Conservation (phyloP, 176 grass and related monocot genomes). For the Secale cereale region DNA sequence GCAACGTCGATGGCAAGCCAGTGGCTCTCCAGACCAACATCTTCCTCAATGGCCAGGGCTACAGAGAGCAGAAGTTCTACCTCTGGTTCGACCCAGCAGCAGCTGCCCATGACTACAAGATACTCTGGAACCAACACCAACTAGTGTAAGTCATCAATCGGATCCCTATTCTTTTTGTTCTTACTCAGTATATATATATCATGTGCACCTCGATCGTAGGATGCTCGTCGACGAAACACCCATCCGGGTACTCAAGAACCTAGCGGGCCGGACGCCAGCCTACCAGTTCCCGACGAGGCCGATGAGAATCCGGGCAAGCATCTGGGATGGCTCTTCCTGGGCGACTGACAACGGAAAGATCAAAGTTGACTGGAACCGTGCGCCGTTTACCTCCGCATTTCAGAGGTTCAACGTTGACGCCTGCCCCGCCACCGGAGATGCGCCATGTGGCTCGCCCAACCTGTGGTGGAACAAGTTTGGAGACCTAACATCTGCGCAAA, state of each 20-base stretch:
- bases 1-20: conserved; percentile 46
- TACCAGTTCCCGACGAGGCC: conserved; percentile 43
- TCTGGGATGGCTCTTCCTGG: conserved; percentile 68
- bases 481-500: conserved; percentile 27
- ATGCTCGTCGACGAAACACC: conserved; percentile 59
- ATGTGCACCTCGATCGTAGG: conserved; percentile 4
- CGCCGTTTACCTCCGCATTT: conserved; percentile 49
- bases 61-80: conserved; percentile 37
- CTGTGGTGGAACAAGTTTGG: conserved; percentile 53
- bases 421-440: conserved; percentile 2
- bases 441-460: conserved; percentile 23
- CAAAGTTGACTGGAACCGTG: conserved; percentile 49
- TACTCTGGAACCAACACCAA: conserved; percentile 72
- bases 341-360: conserved; percentile 47
- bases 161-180: no score
- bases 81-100: conserved; percentile 65
- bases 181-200: no score
- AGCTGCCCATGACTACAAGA: conserved; percentile 62
- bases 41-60: conserved; percentile 44
- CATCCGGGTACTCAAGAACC: conserved; percentile 49
- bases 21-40: conserved; percentile 66
- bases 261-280: not conserved
- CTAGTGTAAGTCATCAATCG: conserved; percentile 21
- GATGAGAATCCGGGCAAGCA: conserved; percentile 48
- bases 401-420: conserved; percentile 36